Percentiles rank a stretch among this genome's conserved stretches.
Evolutionary conservation across 352 stramenopile species (phyloP).

Genomic region (Elongisporangium undulatum): DNA sequence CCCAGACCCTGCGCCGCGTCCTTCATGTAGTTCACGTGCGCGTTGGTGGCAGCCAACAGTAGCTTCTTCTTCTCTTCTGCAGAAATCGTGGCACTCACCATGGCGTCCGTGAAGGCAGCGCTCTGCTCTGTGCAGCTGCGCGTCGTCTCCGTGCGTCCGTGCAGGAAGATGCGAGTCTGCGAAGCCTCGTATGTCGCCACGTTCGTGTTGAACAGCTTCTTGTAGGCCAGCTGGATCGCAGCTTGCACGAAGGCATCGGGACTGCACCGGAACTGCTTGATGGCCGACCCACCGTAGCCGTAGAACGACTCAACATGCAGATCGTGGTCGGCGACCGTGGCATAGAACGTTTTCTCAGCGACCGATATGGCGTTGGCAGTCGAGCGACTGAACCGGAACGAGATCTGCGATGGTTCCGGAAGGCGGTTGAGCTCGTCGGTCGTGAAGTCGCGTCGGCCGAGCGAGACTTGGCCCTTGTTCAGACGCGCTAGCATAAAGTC

Average conservation of each 20-base stretch:
- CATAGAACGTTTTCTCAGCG: constrained; percentile 58
- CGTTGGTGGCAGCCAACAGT: constrained; percentile 33
- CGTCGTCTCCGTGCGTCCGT: constrained; percentile 92
- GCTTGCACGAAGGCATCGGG: constrained; percentile 96
- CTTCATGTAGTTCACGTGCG: constrained; percentile 67
- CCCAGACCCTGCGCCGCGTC: constrained; percentile 69
- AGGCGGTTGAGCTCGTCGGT: constrained; percentile 27
- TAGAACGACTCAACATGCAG: constrained; percentile 86
- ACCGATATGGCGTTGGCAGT: constrained; percentile 43
- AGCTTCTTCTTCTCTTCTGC: constrained; percentile 38
- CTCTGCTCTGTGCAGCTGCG: constrained; percentile 78
- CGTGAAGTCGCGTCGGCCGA: constrained; percentile 36
- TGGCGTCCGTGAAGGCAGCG: constrained; percentile 84
- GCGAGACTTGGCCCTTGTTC: constrained; percentile 38
- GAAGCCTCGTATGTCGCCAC: constrained; percentile 93
- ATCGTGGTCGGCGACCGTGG: constrained; percentile 83
- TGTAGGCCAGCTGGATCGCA: constrained; percentile 92
- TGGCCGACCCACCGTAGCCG: constrained; percentile 83
- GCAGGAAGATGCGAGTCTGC: constrained; percentile 92
- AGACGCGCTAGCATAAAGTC: constrained; percentile 62
- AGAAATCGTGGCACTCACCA: constrained; percentile 45
- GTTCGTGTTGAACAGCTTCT: constrained; percentile 61
- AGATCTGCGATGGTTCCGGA: constrained; percentile 30
- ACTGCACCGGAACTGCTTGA: constrained; percentile 89
- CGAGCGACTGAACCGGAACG: constrained; percentile 45